Percentiles rank a stretch among this genome's conserved stretches.
Evolutionary conservation across 106 monocot genomes (phyloP).

Genomic region (Iris macrosiphon): DNA sequence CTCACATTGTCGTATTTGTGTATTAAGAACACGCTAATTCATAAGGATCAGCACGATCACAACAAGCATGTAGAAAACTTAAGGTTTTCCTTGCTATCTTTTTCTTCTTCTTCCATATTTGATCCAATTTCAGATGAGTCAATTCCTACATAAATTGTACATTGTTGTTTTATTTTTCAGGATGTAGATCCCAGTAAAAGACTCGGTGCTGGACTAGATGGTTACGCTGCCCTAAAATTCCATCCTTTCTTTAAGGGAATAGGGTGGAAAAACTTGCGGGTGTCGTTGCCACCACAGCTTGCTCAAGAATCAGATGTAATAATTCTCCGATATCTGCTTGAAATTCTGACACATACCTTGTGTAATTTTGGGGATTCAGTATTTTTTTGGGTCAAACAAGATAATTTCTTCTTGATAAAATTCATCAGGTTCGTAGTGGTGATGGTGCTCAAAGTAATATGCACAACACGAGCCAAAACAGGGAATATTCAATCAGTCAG

Average conservation of each 20-base stretch:
- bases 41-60: no score
- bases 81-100: no score
- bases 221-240: conserved; percentile 51
- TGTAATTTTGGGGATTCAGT: no score
- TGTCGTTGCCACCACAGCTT: conserved; percentile 34
- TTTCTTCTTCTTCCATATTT: no score
- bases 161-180: conserved; percentile 29
- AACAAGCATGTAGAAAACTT: no score
- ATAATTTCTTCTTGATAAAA: conserved; percentile 8
- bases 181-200: conserved; percentile 59
- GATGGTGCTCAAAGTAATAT: conserved; percentile 38
- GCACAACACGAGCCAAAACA: no score
- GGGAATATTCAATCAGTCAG: no score
- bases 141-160: no score
- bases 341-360: neutral
- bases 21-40: no score
- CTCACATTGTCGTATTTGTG: no score
- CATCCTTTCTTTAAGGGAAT: conserved; percentile 71
- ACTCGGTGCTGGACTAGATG: conserved; percentile 51
- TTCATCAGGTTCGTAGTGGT: conserved; percentile 46
- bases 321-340: neutral
- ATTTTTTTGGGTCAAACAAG: neutral
- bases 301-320: conserved; percentile 38
- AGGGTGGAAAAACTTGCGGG: conserved; percentile 45
- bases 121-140: no score